Conservation (phyloP, 805 yeast genomes). For the Saturnispora kantuleensis region DNA sequence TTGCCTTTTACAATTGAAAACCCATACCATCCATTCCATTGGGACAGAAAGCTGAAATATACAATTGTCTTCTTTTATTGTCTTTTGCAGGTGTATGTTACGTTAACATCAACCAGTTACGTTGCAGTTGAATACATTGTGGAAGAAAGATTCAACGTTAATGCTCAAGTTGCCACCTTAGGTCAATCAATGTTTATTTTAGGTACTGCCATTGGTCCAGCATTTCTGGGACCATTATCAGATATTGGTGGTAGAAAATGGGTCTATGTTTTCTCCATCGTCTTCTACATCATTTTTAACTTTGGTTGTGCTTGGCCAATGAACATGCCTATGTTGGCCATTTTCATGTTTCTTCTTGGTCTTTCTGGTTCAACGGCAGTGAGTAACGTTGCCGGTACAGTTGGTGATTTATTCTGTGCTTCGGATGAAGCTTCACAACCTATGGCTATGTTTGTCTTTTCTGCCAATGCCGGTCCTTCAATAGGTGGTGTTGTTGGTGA, state of each 20-base stretch:
- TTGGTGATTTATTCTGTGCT: slow-evolving; percentile 28
- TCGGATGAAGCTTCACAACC: slow-evolving; percentile 29
- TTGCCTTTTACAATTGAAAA: slow-evolving; percentile 21
- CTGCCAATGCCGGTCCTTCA: slow-evolving; percentile 29
- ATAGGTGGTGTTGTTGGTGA: slow-evolving; percentile 30
- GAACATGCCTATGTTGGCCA: slow-evolving; percentile 27
- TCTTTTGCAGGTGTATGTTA: slow-evolving; percentile 23
- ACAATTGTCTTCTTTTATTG: slow-evolving; percentile 21
- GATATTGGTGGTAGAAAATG: slow-evolving; percentile 30
- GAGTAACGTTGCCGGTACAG: slow-evolving; percentile 29
- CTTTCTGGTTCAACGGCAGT: slow-evolving; percentile 26
- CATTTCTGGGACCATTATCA: slow-evolving; percentile 28
- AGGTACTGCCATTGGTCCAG: slow-evolving; percentile 30
- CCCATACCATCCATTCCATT: slow-evolving; percentile 27
- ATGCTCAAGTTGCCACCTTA: slow-evolving; percentile 26
- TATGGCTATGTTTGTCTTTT: slow-evolving; percentile 27
- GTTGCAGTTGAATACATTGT: slow-evolving; percentile 24
- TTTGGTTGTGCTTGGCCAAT: slow-evolving; percentile 28
- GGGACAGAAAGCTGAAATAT: slow-evolving; percentile 22
- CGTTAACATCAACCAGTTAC: slow-evolving; percentile 27
- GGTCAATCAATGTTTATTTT: slow-evolving; percentile 29
- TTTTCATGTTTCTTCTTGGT: slow-evolving; percentile 27
- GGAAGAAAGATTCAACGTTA: slow-evolving; percentile 20
- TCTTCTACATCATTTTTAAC: slow-evolving; percentile 23
- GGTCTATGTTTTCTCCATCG: slow-evolving; percentile 26